Conservation (phyloP, 768 basidiomycete genomes). For the Strobilomyces dryophilus region DNA sequence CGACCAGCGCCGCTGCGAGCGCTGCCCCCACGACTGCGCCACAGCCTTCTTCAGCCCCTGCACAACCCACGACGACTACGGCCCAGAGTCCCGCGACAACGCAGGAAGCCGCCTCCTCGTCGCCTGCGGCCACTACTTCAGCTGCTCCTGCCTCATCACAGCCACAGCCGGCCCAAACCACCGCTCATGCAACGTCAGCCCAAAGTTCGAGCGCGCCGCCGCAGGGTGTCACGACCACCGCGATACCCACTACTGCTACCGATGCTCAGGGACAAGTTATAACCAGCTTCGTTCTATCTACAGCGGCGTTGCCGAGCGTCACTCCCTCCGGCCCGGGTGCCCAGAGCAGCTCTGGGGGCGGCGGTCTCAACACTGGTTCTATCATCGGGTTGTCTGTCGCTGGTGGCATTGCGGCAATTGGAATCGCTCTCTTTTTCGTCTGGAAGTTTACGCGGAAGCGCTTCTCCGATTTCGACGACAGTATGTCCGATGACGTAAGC, state of each 20-base stretch:
- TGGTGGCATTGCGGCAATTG: constrained; percentile 71
- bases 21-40: not conserved
- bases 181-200: constrained; percentile 4
- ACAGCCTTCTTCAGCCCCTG: not conserved
- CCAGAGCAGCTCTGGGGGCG: constrained; percentile 14
- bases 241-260: constrained; percentile 24
- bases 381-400: constrained; percentile 80
- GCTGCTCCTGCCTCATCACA: constrained; percentile 2
- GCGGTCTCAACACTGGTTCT: constrained; percentile 60
- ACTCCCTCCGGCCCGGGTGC: constrained; percentile 23
- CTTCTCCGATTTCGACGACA: constrained; percentile 70
- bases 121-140: constrained; percentile 3
- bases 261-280: constrained; percentile 27
- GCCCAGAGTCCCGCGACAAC: not conserved
- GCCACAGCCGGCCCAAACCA: not conserved
- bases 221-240: not conserved
- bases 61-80: not conserved
- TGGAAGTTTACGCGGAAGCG: constrained; percentile 88
- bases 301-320: constrained; percentile 20
- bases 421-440: constrained; percentile 67
- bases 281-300: constrained; percentile 20
- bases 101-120: constrained; percentile 8
- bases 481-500: constrained; percentile 42
- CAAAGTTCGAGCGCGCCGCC: not conserved
- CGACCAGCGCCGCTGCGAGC: not conserved